Percentiles rank a stretch among this genome's conserved stretches.
phyloP scores from a whole-genome alignment of 331 rosid genomes.

The Quercus tomentella region DNA sequence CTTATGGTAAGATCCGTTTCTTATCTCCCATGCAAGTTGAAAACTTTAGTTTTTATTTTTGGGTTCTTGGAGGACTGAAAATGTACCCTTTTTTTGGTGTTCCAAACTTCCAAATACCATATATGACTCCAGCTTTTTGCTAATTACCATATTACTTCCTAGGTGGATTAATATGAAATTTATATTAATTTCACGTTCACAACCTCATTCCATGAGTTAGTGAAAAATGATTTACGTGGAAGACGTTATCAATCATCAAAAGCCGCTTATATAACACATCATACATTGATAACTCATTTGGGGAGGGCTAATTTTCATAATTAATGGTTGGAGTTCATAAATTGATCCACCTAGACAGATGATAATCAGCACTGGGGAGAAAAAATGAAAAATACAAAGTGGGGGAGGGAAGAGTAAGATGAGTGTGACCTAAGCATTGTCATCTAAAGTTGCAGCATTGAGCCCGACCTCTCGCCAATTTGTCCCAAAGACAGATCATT shows the following conservation, averaged over 20 bases:
- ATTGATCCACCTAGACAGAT: not conserved
- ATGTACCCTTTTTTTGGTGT: too few relatives aligned
- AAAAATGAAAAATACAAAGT: not conserved
- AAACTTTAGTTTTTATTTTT: too few relatives aligned
- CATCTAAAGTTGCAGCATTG: constrained; percentile 90
- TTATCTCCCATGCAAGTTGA: too few relatives aligned
- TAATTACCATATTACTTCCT: too few relatives aligned
- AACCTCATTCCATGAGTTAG: too few relatives aligned
- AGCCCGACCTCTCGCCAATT: constrained; percentile 69
- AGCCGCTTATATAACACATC: not conserved
- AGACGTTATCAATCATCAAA: not conserved
- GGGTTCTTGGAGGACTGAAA: too few relatives aligned
- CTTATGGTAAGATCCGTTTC: too few relatives aligned
- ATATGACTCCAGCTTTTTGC: too few relatives aligned
- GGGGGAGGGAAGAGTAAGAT: not conserved
- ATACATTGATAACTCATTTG: not conserved
- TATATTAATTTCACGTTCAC: too few relatives aligned
- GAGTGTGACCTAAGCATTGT: constrained; percentile 6
- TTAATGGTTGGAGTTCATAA: not conserved
- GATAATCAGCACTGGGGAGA: not conserved
- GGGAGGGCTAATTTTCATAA: not conserved
- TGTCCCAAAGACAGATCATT: constrained; percentile 92
- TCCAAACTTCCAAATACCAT: too few relatives aligned
- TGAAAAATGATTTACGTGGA: not conserved
- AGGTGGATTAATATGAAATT: too few relatives aligned